Evolutionary conservation across 1,284 basidiomycete species (phyloP), one percentile per base, ranked within the genome.

Genomic region (Amylostereum areolatum): DNA sequence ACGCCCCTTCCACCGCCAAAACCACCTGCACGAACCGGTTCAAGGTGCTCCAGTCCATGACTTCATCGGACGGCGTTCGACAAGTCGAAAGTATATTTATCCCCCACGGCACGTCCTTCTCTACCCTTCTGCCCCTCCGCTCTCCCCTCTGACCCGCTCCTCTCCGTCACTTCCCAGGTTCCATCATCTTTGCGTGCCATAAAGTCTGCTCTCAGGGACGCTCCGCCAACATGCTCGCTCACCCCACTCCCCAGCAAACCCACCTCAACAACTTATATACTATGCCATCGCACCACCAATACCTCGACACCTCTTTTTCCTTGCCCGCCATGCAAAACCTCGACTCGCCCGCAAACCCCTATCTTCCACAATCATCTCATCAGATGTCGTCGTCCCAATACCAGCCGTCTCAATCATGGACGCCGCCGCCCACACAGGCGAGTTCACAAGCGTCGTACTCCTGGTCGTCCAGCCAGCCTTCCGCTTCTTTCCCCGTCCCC

Each of bases 11-110:
- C 55, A 83, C 87, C 60, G 83, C 88, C 39, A 88, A 89, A 68
- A 97, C 95, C 43, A 94, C 85, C 68, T 99, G 95, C 66, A 97
- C 94, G 51, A 81, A 91, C 59, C 78, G 96, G 53, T 97, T 90
- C 72, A 86, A 90, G 62, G 87, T 89, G 42, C 79, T 81, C 58
- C 91, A 94, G 62, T 69, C 71, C 56, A 77, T 85, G 72, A 79
- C 82, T 3, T 67, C 77, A 45, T 73, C 77, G 36, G 79, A 83
- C 52, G 80, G 80, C 43, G 80, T 65, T 60, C 75, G 70, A 54
- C 78, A 85, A 60, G 84, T 96, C 45, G 89, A 92, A 62, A 92
- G 89, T 65, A 89, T 96, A 52, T 92, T 94, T 68, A 93, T 96
- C 66, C 92, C 92, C 55, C 92, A 96, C 77, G 94, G 92, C 79